A percentile compares a stretch with the other conserved stretches of the same genome.
Conservation (phyloP, 2,329 filamentous ascomycete genomes). For the Thelonectria blattea region DNA sequence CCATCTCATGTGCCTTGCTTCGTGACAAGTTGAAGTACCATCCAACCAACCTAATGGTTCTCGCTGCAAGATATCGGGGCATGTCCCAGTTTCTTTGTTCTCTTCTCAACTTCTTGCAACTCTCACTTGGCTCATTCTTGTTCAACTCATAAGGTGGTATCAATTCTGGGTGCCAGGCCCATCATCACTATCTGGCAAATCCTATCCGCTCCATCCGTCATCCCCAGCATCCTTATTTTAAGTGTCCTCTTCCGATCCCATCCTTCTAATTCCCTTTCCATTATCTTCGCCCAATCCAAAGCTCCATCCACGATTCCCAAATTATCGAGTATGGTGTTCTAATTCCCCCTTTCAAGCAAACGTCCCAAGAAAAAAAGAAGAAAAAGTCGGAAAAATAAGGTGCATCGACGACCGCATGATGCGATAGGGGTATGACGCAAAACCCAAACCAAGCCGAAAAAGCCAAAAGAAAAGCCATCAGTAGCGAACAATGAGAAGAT, state of each 20-base stretch:
- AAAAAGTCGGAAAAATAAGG: neutral
- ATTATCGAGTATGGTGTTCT: conserved; percentile 3
- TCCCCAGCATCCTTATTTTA: conserved; percentile 16
- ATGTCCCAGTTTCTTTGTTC: no score
- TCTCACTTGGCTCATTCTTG: conserved; percentile 10
- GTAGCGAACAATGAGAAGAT: conserved; percentile 7
- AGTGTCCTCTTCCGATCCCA: conserved; percentile 5
- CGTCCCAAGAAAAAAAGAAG: conserved; percentile 6
- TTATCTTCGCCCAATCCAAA: conserved; percentile 17
- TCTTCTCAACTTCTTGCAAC: neutral
- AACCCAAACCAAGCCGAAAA: conserved; percentile 18
- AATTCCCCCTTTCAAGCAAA: conserved; percentile 10
- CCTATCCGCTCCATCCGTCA: conserved; percentile 15
- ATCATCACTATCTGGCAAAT: conserved; percentile 24
- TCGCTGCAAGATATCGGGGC: no score
- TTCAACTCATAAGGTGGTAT: conserved; percentile 28
- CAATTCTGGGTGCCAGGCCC: conserved; percentile 31
- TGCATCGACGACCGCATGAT: neutral
- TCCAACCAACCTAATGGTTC: no score
- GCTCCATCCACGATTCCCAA: conserved; percentile 10
- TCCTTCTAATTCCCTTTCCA: conserved; percentile 9
- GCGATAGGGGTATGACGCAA: conserved; percentile 28
- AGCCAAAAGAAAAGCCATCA: conserved; percentile 23
- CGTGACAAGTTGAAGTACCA: no score
- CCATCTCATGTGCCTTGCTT: neutral